phyloP scores from a whole-genome alignment of 345 rosid genomes.

The Rhodamnia rubescens region DNA sequence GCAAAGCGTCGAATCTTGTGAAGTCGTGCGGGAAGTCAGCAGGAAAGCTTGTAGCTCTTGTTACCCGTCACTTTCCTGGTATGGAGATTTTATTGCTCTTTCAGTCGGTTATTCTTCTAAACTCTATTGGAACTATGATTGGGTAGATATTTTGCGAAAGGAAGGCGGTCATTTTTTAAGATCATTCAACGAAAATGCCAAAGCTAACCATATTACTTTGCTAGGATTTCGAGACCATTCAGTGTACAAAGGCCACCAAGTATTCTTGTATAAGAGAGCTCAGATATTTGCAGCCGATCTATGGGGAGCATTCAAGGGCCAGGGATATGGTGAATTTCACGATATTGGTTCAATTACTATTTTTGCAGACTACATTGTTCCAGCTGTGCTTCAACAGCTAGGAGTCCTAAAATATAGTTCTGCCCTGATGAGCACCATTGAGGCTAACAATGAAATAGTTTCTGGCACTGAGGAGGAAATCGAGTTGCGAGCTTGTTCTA shows the following conservation, averaged over 20 bases:
- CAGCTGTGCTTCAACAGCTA: slow-evolving; percentile 64
- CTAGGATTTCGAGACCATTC: slow-evolving; percentile 73
- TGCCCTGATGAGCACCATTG: slow-evolving; percentile 33
- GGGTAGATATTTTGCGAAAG: background rate
- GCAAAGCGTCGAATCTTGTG: slow-evolving; percentile 62
- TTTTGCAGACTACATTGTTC: slow-evolving; percentile 77
- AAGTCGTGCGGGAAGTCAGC: slow-evolving; percentile 65
- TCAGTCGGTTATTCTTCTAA: background rate
- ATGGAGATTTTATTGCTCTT: background rate
- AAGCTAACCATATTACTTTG: background rate
- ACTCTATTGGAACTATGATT: background rate
- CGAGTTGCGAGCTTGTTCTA: slow-evolving; percentile 71
- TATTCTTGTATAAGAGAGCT: slow-evolving; percentile 73
- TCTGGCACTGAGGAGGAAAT: slow-evolving; percentile 79
- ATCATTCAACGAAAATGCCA: background rate
- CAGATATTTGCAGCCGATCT: slow-evolving; percentile 77
- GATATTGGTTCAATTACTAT: slow-evolving; percentile 61
- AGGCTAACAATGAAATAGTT: slow-evolving; percentile 32
- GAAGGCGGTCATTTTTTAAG: background rate
- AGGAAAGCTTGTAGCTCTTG: slow-evolving; percentile 55
- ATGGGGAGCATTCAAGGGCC: slow-evolving; percentile 78
- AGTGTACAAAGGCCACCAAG: slow-evolving; percentile 62
- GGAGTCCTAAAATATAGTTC: slow-evolving; percentile 68
- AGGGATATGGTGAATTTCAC: slow-evolving; percentile 55
- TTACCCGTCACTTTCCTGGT: slow-evolving; percentile 68